Conservation (phyloP, 2,329 filamentous ascomycete species). For the Colletotrichum destructivum region DNA sequence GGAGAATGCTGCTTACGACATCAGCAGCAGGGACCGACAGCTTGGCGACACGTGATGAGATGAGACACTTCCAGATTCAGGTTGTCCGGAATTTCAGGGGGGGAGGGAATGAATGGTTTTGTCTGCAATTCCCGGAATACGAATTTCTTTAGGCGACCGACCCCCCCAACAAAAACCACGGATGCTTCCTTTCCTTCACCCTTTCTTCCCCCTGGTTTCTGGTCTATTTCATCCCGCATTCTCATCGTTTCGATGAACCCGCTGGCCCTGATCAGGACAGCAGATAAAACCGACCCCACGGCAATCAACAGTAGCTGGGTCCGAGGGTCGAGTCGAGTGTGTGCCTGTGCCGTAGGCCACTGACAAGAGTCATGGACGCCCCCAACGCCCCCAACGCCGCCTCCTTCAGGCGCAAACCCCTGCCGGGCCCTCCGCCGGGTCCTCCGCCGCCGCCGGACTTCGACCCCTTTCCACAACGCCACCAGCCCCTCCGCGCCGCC, state of each 20-base stretch:
- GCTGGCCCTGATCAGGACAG: not conserved
- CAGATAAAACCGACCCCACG: not conserved
- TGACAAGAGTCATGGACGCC: constrained; percentile 34
- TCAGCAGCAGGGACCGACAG: constrained; percentile 6
- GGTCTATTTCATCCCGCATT: not conserved
- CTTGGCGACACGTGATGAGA: constrained; percentile 43
- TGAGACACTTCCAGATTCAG: constrained; percentile 42
- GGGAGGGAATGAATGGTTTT: too few species aligned
- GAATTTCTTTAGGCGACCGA: not conserved
- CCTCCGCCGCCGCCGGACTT: constrained; percentile 39
- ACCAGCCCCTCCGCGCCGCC: constrained; percentile 27
- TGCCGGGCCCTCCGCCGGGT: constrained; percentile 35
- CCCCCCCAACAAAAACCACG: not conserved
- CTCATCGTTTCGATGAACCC: not conserved
- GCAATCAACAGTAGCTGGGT: constrained; percentile 1
- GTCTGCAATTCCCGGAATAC: constrained; percentile 18
- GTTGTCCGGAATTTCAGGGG: constrained; percentile 11
- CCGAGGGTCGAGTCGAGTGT: not conserved
- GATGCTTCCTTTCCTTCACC: not conserved
- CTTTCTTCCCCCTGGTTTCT: not conserved
- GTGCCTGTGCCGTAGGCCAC: not conserved
- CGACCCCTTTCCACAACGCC: constrained; percentile 36
- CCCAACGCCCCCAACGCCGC: not conserved
- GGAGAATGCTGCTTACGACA: constrained; percentile 29
- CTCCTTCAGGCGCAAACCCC: constrained; percentile 35